Conservation (phyloP, 371 early-diverging fungal species). For the Funneliformis caledonium region DNA sequence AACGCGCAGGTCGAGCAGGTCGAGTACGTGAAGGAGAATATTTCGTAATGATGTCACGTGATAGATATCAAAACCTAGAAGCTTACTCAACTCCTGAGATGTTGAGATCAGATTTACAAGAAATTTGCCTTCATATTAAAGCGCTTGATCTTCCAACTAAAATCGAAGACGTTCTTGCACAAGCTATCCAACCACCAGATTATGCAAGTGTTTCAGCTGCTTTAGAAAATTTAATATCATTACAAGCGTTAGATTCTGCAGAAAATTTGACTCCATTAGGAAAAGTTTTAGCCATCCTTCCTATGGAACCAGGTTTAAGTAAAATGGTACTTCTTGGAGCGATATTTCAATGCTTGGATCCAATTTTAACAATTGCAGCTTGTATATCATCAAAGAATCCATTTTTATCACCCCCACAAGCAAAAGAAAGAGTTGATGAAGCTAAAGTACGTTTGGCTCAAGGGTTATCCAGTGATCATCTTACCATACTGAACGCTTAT, state of each 20-base stretch:
- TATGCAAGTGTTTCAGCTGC: constrained; percentile 53
- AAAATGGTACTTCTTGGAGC: constrained; percentile 65
- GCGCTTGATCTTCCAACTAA: constrained; percentile 50
- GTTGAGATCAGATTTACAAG: constrained; percentile 68
- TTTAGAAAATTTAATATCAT: constrained; percentile 49
- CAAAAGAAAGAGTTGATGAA: constrained; percentile 49
- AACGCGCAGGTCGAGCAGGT: constrained; percentile 87
- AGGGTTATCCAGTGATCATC: constrained; percentile 50
- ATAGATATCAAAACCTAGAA: constrained; percentile 49
- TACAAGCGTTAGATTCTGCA: constrained; percentile 55
- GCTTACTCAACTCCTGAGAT: constrained; percentile 66
- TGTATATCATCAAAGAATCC: constrained; percentile 34
- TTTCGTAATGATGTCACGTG: constrained; percentile 60
- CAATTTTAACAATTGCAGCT: constrained; percentile 59
- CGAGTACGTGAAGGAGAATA: constrained; percentile 69
- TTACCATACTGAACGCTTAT: constrained; percentile 57
- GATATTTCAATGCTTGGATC: constrained; percentile 64
- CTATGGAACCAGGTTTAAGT: constrained; percentile 72
- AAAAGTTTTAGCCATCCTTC: constrained; percentile 66
- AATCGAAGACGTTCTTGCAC: constrained; percentile 52
- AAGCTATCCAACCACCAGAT: constrained; percentile 66
- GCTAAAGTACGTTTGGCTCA: constrained; percentile 49
- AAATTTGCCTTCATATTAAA: constrained; percentile 71
- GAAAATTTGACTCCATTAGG: constrained; percentile 68
- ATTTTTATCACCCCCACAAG: constrained; percentile 22